These are phyloP conservation scores for Aspergillus transmontanensis DNA, from an alignment of 2,329 filamentous ascomycete genomes.

Conservation along the genomic window DNA sequence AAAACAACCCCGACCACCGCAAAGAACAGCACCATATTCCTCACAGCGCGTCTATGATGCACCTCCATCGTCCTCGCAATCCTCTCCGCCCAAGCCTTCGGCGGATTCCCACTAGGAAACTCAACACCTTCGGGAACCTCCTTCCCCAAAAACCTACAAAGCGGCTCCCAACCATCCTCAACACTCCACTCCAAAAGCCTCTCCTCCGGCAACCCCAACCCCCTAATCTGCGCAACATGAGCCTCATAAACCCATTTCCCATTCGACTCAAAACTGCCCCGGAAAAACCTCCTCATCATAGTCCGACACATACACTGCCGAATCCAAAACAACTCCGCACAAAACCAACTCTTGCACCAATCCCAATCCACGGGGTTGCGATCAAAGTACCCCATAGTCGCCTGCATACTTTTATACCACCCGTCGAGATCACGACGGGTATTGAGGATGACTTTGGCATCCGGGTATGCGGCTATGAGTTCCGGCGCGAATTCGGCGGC, in stretches of 20 bases:
- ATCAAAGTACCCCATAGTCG: constrained; percentile 21
- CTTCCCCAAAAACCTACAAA: constrained; percentile 19
- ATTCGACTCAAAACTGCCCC: constrained; percentile 10
- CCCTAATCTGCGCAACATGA: constrained; percentile 17
- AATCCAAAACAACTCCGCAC: constrained; percentile 23
- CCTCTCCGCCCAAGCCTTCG: constrained; percentile 20
- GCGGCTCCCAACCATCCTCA: constrained; percentile 32
- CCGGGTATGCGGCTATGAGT: constrained; percentile 37
- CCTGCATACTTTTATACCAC: constrained; percentile 22
- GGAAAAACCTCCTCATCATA: constrained; percentile 21
- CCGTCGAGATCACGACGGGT: constrained; percentile 16
- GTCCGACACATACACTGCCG: constrained; percentile 20
- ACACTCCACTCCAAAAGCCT: constrained; percentile 29
- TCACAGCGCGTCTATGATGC: constrained; percentile 18
- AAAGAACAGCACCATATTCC: constrained; percentile 20
- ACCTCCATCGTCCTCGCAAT: constrained; percentile 18
- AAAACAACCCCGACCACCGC: not conserved
- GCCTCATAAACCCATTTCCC: constrained; percentile 14
- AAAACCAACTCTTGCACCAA: constrained; percentile 20
- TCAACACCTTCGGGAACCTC: constrained; percentile 2
- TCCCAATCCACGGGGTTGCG: constrained; percentile 16
- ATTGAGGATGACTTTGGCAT: constrained; percentile 26
- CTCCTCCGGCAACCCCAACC: constrained; percentile 22
- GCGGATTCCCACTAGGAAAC: constrained; percentile 15
- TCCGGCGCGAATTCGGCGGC: constrained; percentile 37